Evolutionary conservation across 202 grass and related monocot species (phyloP).

Genomic region (Saccharum hybrid): DNA sequence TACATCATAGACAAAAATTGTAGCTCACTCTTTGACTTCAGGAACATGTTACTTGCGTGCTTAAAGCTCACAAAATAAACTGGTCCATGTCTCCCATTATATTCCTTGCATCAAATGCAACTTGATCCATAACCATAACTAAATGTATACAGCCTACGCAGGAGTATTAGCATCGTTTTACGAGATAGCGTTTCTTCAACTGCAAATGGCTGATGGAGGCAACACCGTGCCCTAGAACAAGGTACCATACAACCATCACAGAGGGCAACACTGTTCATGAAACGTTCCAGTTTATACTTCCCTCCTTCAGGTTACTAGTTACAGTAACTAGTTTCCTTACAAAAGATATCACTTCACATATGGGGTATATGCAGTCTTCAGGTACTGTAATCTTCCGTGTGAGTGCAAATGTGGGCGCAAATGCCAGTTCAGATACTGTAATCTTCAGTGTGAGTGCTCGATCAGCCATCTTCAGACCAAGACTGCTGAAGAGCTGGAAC

Average conservation of each 20-base stretch:
- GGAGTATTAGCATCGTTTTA: neutral
- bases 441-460: slow-evolving; percentile 6
- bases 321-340: slow-evolving; percentile 7
- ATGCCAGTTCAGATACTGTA: neutral
- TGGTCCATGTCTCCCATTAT: neutral
- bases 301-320: neutral
- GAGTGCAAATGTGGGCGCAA: neutral
- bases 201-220: neutral
- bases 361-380: neutral
- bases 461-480: slow-evolving; percentile 14
- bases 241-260: neutral
- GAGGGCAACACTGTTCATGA: neutral
- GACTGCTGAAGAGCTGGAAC: neutral
- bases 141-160: too few relatives aligned
- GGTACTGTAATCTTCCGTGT: too few relatives aligned
- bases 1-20: too few relatives aligned
- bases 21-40: neutral
- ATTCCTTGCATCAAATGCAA: slow-evolving; percentile 1
- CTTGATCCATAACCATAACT: neutral
- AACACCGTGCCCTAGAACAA: neutral
- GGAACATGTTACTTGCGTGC: neutral
- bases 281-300: neutral
- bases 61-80: neutral
- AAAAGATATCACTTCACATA: slow-evolving; percentile 2
- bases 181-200: neutral